Evolutionary conservation across 139 green algal genomes (phyloP).

Genomic region (Micractinium sp.): DNA sequence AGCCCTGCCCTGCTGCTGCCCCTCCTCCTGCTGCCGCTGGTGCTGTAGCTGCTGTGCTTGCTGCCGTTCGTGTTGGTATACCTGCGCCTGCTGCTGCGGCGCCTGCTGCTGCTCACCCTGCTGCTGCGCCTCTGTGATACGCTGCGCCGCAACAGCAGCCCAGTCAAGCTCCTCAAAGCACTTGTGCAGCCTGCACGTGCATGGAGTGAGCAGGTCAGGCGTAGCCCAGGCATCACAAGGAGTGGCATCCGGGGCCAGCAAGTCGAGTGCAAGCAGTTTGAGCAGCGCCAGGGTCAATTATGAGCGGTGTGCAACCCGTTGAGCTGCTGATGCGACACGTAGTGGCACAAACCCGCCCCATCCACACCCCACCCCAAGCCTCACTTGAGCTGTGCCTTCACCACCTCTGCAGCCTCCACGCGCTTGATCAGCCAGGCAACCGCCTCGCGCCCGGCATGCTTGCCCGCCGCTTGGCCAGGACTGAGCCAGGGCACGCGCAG

Average conservation of each 20-base stretch:
- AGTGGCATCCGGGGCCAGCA: too few relatives aligned
- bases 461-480: not conserved
- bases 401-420: conserved; percentile 32
- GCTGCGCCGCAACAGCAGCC: not conserved
- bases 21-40: not conserved
- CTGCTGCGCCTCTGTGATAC: not conserved
- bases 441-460: not conserved
- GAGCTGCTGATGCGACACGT: too few relatives aligned
- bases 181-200: not conserved
- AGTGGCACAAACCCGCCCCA: too few relatives aligned
- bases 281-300: too few relatives aligned
- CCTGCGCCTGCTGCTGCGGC: too few relatives aligned
- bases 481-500: not conserved
- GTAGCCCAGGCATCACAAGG: too few relatives aligned
- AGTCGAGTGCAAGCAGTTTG: too few relatives aligned
- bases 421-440: conserved; percentile 8
- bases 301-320: too few relatives aligned
- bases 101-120: not conserved
- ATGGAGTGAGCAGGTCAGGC: not conserved
- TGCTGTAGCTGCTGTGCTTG: too few relatives aligned
- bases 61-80: too few relatives aligned
- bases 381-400: conserved; percentile 13
- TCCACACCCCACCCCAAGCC: not conserved
- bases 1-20: not conserved
- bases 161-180: not conserved